Conservation (phyloP, 345 rosid species). For the Linum usitatissimum region DNA sequence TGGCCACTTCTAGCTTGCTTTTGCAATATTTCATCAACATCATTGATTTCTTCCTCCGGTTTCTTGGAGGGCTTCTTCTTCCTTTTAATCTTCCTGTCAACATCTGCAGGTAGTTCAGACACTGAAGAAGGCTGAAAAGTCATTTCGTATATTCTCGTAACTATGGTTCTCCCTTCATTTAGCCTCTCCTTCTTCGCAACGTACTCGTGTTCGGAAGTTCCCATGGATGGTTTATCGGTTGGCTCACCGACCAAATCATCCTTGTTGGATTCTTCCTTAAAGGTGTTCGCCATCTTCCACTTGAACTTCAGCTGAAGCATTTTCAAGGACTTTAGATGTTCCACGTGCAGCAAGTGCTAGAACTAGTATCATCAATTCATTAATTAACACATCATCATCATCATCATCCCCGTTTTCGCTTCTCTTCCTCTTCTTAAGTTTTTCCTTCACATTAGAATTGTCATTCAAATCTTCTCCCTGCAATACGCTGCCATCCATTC, state of each 20-base stretch:
- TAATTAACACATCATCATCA: not conserved
- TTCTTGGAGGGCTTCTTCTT: slow-evolving; percentile 9
- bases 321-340: not conserved
- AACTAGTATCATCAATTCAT: not conserved
- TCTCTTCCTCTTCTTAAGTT: not conserved
- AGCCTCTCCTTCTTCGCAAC: too few relatives aligned
- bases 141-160: not conserved
- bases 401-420: not conserved
- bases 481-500: not conserved
- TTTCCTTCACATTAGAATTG: not conserved
- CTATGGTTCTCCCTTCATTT: not conserved
- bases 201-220: not conserved
- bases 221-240: not conserved
- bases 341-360: too few relatives aligned
- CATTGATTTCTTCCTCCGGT: not conserved
- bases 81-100: slow-evolving; percentile 10
- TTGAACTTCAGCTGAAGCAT: slow-evolving; percentile 6
- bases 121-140: slow-evolving; percentile 12
- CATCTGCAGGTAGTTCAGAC: slow-evolving; percentile 12
- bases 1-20: too few relatives aligned
- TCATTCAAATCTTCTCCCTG: slow-evolving; percentile 11
- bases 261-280: not conserved
- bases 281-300: slow-evolving; percentile 6
- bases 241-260: slow-evolving; percentile 9
- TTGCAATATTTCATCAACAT: too few relatives aligned